Evolutionary conservation across 2,329 filamentous ascomycete species (phyloP), one percentile per base, ranked within the genome.

Genomic region (Exserohilum rostratum): DNA sequence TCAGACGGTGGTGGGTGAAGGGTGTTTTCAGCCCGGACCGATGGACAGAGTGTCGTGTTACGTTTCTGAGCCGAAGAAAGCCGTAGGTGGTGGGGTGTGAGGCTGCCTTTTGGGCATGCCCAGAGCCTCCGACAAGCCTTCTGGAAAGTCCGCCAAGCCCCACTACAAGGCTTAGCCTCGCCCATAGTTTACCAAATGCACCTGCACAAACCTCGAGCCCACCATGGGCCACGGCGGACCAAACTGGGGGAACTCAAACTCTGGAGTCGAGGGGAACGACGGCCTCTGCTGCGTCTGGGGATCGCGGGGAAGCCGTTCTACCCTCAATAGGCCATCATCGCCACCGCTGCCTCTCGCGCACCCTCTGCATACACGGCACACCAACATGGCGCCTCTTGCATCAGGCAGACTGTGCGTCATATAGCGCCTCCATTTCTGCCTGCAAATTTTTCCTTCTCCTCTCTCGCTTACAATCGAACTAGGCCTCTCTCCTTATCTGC

Each of bases 11-110:
- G 55, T 42, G 22, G 39, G 39, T 53, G 35, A 25, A 22, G 13
- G 15, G 2, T 13, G 3, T 27, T 30, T 37, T 20, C 42, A 42
- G 38, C 29, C n/a, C 35, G n/a, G 47, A 30, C 53, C 51, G 50
- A 58, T 53, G 43, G 25, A 17, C 38, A 46, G 55, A 53, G 18
- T 34, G 18, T 40, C 10, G 29, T 13, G 38, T 33, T 37, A 18
- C n/a, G n/a, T 5, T 27, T 33, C 43, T 59, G 46, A 51, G 53
- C 65, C 65, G 65, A 61, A 18, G 61, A 38, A 52, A 66, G 49
- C 59, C 65, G 65, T 20, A 40, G 18, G 2, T 27, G 30, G 39
- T 50, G 35, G 50, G 40, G 48, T 45, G n/a, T 54, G 65, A 62
- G 63, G 60, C 58, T 66, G n/a, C 48, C 48, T 47, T 7, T 25